These are phyloP conservation scores for Evernia prunastri DNA, from an alignment of 495 filamentous ascomycete genomes.

Conservation along the genomic window DNA sequence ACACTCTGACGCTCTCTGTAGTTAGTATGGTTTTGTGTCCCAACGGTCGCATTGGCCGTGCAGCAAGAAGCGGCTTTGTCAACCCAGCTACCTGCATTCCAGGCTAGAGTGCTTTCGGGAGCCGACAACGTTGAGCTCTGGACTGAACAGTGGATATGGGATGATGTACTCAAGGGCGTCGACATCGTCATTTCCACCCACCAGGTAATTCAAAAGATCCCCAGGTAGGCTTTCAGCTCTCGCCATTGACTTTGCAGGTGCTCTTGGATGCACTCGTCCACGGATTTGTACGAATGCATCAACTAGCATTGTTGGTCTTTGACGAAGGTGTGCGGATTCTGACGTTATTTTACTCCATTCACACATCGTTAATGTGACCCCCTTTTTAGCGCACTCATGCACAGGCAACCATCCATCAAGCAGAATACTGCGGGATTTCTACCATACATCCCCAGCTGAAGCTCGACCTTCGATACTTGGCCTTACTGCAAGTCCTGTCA, in stretches of 20 bases:
- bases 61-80: constrained; percentile 67
- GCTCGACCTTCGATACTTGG: constrained; percentile 66
- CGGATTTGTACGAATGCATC: constrained; percentile 65
- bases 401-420: constrained; percentile 57
- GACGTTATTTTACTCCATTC: not conserved
- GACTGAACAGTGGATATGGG: constrained; percentile 66
- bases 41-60: constrained; percentile 63
- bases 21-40: constrained; percentile 81
- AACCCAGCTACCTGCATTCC: constrained; percentile 54
- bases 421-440: constrained; percentile 72
- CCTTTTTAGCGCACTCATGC: constrained; percentile 61
- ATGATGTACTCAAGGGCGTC: constrained; percentile 59
- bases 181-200: constrained; percentile 73
- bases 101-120: constrained; percentile 60
- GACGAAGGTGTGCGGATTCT: constrained; percentile 66
- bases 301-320: constrained; percentile 68
- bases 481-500: constrained; percentile 77
- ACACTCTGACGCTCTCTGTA: constrained; percentile 28
- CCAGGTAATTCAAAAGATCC: constrained; percentile 31
- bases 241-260: constrained; percentile 37
- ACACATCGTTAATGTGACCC: constrained; percentile 29
- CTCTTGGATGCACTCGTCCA: constrained; percentile 74
- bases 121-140: constrained; percentile 66
- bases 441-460: constrained; percentile 45
- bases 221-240: constrained; percentile 14